These are phyloP conservation scores for Saccharomycopsis malanga DNA, from an alignment of 805 yeast genomes.

Conservation along the genomic window DNA sequence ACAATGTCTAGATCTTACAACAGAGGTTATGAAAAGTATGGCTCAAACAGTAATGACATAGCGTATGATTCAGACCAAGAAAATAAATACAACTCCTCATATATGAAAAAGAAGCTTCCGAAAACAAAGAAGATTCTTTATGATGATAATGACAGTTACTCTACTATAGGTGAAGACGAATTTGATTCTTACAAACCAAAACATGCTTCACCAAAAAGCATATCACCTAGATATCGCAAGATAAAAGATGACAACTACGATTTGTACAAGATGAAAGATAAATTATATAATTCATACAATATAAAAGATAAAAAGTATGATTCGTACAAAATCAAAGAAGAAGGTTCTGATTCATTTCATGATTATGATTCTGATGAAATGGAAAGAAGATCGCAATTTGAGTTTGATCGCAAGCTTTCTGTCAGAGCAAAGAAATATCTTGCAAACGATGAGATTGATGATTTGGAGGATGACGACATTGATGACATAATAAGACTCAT, in stretches of 20 bases:
- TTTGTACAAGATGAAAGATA: not conserved
- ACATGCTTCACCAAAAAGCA: not conserved
- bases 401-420: conserved; percentile 5
- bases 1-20: conserved; percentile 26
- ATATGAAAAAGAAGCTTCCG: not conserved
- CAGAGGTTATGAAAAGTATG: not conserved
- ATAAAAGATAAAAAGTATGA: not conserved
- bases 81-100: conserved; percentile 8
- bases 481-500: conserved; percentile 19
- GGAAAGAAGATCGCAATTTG: not conserved
- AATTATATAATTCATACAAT: not conserved
- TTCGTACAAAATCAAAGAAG: not conserved
- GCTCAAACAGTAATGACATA: not conserved
- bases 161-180: not conserved
- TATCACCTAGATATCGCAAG: not conserved
- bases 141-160: not conserved
- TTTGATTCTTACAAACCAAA: not conserved
- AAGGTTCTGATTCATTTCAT: not conserved
- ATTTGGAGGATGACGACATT: conserved; percentile 18
- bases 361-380: not conserved
- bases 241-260: not conserved
- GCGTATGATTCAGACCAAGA: conserved; percentile 18
- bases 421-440: conserved; percentile 14
- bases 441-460: conserved; percentile 17
- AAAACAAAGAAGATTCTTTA: not conserved